These are phyloP conservation scores for Fusarium continuum DNA, from an alignment of 2,329 filamentous ascomycete species.

Conservation along the genomic window DNA sequence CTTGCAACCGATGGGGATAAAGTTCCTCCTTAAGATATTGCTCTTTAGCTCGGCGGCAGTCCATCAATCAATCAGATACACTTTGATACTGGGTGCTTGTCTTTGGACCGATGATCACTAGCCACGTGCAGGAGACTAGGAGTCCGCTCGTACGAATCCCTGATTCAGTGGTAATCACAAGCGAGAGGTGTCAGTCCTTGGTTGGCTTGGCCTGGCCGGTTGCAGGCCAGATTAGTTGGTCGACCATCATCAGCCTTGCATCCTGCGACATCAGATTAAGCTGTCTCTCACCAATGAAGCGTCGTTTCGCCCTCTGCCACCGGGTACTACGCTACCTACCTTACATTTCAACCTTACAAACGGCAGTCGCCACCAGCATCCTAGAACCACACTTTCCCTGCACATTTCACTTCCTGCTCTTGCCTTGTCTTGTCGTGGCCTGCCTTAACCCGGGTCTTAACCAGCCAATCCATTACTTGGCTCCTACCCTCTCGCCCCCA, in stretches of 20 bases:
- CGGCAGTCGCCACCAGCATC: constrained; percentile 26
- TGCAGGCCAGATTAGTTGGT: constrained; percentile 12
- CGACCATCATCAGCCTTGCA: constrained; percentile 33
- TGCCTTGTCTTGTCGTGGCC: constrained; percentile 5
- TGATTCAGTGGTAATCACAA: constrained; percentile 24
- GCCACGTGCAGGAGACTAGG: constrained; percentile 33
- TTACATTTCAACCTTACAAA: constrained; percentile 10
- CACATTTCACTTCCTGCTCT: constrained; percentile 3
- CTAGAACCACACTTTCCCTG: constrained; percentile 5
- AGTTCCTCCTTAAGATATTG: neutral
- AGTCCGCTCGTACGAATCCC: constrained; percentile 30
- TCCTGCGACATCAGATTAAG: constrained; percentile 10
- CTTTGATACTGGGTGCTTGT: constrained; percentile 13
- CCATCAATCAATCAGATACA: constrained; percentile 1
- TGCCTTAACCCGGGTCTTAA: neutral
- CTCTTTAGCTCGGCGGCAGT: neutral
- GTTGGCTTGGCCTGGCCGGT: constrained; percentile 12
- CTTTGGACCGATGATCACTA: constrained; percentile 21
- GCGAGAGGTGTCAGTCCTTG: constrained; percentile 19
- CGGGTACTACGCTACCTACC: neutral
- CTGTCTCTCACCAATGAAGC: constrained; percentile 25
- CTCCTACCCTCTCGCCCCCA: constrained; percentile 19
- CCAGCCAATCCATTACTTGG: constrained; percentile 13
- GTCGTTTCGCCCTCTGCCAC: constrained; percentile 8
- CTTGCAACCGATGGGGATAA: constrained; percentile 1